Evolutionary conservation across 2,329 filamentous ascomycete species (phyloP).

Genomic region (Alternaria arbusti): DNA sequence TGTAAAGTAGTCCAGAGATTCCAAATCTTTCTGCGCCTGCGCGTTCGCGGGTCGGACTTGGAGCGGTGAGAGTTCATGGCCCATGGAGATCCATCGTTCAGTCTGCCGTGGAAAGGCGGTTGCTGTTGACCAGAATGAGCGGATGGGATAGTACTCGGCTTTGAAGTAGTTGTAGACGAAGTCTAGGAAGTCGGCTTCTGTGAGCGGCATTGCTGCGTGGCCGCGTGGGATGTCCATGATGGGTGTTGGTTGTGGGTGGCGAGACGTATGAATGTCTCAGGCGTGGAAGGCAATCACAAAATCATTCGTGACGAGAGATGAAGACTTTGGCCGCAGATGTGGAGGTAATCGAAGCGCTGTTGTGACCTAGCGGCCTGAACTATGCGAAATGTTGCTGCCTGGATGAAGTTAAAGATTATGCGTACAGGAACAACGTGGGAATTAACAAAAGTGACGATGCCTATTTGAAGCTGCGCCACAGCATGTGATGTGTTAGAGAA

Average conservation of each 20-base stretch:
- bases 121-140: conserved; percentile 45
- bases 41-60: conserved; percentile 43
- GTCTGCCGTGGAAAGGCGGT: conserved; percentile 40
- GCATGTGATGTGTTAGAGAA: conserved; percentile 28
- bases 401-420: conserved; percentile 25
- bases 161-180: conserved; percentile 49
- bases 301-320: background rate
- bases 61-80: conserved; percentile 40
- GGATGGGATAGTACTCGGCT: conserved; percentile 47
- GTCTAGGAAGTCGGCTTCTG: conserved; percentile 42
- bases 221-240: conserved; percentile 43
- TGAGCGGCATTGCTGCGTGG: conserved; percentile 40
- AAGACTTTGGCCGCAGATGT: background rate
- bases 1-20: conserved; percentile 42
- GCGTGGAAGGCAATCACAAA: background rate
- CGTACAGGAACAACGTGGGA: conserved; percentile 11
- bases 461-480: conserved; percentile 27
- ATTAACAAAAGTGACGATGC: conserved; percentile 27
- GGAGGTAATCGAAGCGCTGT: background rate
- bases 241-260: conserved; percentile 12
- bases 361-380: background rate
- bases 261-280: conserved; percentile 3
- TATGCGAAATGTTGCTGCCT: conserved; percentile 41
- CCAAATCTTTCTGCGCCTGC: conserved; percentile 46
- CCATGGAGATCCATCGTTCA: conserved; percentile 42